These are phyloP conservation scores for Phytophthora hibernalis DNA, from an alignment of 352 stramenopile species.

Conservation along the genomic window DNA sequence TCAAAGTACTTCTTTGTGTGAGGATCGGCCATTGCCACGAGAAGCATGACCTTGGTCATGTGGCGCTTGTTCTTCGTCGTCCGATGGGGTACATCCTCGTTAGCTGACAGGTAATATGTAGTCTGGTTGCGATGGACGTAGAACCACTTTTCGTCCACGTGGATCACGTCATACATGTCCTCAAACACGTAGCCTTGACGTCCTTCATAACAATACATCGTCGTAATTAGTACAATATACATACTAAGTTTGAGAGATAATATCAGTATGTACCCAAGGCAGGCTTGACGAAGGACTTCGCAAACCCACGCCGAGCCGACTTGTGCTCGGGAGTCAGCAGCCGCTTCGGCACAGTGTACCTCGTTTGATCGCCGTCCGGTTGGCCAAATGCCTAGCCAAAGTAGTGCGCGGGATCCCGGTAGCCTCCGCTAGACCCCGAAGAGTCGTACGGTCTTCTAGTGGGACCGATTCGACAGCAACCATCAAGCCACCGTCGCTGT, in stretches of 20 bases:
- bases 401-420: background rate
- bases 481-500: background rate
- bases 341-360: background rate
- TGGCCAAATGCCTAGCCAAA: background rate
- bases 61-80: background rate
- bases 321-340: background rate
- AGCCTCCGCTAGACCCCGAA: background rate
- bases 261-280: no score
- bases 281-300: background rate
- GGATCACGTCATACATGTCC: background rate
- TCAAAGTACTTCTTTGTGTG: background rate
- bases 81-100: background rate
- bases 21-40: background rate
- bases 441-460: background rate
- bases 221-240: background rate
- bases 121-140: background rate
- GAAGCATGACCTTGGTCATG: constrained; percentile 1
- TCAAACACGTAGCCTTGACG: background rate
- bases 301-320: background rate
- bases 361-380: background rate
- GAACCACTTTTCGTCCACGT: constrained; percentile 1
- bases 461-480: background rate
- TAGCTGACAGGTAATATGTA: background rate
- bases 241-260: background rate
- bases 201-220: background rate